A percentile compares a stretch with the other conserved stretches of the same genome.
These are phyloP conservation scores for Lentinula guzmanii DNA, from an alignment of 768 basidiomycete genomes.

Conservation along the genomic window DNA sequence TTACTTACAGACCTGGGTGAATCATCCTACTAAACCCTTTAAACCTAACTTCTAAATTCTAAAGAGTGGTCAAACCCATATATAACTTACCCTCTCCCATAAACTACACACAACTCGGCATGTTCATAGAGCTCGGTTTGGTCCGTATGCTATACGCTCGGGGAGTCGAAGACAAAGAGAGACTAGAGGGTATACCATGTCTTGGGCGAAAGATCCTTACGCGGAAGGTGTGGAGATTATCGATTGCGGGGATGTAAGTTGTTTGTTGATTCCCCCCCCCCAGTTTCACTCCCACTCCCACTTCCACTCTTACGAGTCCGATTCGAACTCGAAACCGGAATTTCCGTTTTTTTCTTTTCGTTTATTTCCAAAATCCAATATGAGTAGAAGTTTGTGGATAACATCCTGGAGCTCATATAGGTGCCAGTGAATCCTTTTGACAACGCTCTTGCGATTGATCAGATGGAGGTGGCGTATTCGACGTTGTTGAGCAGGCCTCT, in stretches of 20 bases:
- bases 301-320: too few species aligned
- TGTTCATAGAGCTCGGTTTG: slow-evolving; percentile 71
- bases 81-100: slow-evolving; percentile 9
- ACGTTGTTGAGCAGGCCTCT: slow-evolving; percentile 62
- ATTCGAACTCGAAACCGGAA: too few species aligned
- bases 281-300: too few species aligned
- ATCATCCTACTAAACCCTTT: slow-evolving; percentile 19
- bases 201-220: slow-evolving; percentile 72
- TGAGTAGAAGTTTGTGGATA: background rate
- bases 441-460: slow-evolving; percentile 76
- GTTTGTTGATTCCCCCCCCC: too few species aligned
- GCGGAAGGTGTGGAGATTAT: slow-evolving; percentile 49
- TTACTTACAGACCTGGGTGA: slow-evolving; percentile 52
- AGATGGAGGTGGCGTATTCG: slow-evolving; percentile 82
- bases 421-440: slow-evolving; percentile 78
- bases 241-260: slow-evolving; percentile 77
- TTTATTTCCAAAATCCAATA: background rate
- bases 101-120: background rate
- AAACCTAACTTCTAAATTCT: too few species aligned
- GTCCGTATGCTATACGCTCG: slow-evolving; percentile 78
- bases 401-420: slow-evolving; percentile 24
- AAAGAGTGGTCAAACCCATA: too few species aligned
- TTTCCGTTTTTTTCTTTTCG: too few species aligned
- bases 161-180: slow-evolving; percentile 66
- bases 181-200: slow-evolving; percentile 54